These are phyloP conservation scores for Glycyrrhiza uralensis DNA, from an alignment of 306 rosid species.

Conservation along the genomic window DNA sequence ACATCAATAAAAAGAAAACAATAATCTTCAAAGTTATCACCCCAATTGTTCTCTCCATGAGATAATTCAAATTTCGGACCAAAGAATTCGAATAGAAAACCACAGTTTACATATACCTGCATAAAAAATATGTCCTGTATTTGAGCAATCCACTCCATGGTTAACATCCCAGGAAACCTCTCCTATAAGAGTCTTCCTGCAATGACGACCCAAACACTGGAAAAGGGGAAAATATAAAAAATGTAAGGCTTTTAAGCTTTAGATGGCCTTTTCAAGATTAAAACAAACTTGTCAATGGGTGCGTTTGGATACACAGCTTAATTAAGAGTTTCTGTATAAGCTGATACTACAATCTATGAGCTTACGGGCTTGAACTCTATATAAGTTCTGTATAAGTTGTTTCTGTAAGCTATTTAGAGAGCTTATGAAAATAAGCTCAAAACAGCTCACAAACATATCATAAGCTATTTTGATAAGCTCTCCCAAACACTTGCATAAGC, in stretches of 20 bases:
- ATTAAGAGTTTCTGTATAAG: too few species aligned
- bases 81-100: constrained; percentile 4
- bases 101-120: neutral
- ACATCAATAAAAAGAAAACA: neutral
- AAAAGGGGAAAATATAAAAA: neutral
- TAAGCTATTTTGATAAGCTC: too few species aligned
- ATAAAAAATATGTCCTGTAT: neutral
- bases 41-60: neutral
- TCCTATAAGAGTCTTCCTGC: neutral
- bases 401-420: too few species aligned
- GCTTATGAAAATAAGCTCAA: too few species aligned
- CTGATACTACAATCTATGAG: too few species aligned
- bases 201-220: neutral
- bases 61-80: neutral
- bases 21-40: neutral
- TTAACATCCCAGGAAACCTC: constrained; percentile 7
- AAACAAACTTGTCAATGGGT: too few species aligned
- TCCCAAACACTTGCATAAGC: too few species aligned
- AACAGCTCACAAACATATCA: too few species aligned
- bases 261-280: neutral
- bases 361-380: too few species aligned
- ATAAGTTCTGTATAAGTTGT: too few species aligned
- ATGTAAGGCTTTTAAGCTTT: neutral
- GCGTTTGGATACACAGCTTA: too few species aligned
- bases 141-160: neutral